A percentile compares a stretch with the other conserved stretches of the same genome.
Conservation (phyloP, 2,329 filamentous ascomycete species). For the Akanthomyces muscarius region DNA sequence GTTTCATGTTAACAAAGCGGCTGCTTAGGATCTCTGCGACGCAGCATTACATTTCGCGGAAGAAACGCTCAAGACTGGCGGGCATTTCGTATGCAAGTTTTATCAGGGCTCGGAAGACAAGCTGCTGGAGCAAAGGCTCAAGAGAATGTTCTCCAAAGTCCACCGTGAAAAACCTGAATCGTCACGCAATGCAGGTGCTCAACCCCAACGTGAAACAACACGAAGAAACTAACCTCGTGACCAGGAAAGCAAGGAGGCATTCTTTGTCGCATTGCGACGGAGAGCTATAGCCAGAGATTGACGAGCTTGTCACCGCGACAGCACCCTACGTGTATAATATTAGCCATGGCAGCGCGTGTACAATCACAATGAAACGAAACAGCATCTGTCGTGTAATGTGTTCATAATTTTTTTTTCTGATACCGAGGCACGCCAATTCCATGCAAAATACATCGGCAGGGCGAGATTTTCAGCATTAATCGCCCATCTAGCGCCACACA, state of each 20-base stretch:
- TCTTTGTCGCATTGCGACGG: constrained; percentile 74
- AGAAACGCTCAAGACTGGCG: constrained; percentile 75
- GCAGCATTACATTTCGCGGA: constrained; percentile 82
- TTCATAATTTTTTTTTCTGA: constrained; percentile 34
- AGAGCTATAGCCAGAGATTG: constrained; percentile 37
- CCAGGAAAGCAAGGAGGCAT: constrained; percentile 64
- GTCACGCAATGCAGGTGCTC: constrained; percentile 68
- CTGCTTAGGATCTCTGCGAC: constrained; percentile 73
- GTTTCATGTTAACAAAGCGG: not conserved
- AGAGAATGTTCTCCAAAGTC: constrained; percentile 73
- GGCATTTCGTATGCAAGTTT: constrained; percentile 96
- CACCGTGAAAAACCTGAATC: constrained; percentile 87
- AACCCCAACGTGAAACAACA: not conserved
- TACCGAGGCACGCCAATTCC: constrained; percentile 47
- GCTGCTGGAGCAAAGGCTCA: constrained; percentile 68
- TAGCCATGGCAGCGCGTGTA: constrained; percentile 22
- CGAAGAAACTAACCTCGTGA: not conserved
- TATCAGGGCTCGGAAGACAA: constrained; percentile 90
- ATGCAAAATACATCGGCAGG: constrained; percentile 37
- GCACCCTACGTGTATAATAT: constrained; percentile 25
- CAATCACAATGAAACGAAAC: not conserved
- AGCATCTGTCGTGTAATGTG: constrained; percentile 6
- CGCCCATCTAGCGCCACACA: constrained; percentile 24
- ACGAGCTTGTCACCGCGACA: not conserved
- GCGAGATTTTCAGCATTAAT: constrained; percentile 28